These are phyloP conservation scores for Rhodosporidiobolus odoratus DNA, from an alignment of 768 basidiomycete genomes.

Conservation along the genomic window DNA sequence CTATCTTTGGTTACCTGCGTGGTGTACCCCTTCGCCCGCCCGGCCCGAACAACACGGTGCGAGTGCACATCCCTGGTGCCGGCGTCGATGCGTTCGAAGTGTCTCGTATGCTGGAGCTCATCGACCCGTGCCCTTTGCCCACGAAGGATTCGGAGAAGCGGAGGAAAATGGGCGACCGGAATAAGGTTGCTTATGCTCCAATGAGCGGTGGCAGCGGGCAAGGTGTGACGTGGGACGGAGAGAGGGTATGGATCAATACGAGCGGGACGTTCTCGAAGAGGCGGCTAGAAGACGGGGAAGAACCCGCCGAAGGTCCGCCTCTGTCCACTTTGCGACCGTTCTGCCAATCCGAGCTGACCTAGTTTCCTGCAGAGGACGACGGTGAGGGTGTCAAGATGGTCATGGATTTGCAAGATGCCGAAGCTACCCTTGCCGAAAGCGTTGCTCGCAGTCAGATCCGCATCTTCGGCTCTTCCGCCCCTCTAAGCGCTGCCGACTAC, in stretches of 20 bases:
- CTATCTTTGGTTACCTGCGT: conserved; percentile 87
- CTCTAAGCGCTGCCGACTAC: conserved; percentile 50
- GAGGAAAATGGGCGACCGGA: conserved; percentile 89
- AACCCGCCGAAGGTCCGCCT: conserved; percentile 56
- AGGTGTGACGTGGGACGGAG: conserved; percentile 94
- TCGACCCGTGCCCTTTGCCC: conserved; percentile 94
- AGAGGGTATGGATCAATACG: conserved; percentile 96
- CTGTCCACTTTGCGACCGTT: not conserved
- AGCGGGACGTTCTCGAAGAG: conserved; percentile 85
- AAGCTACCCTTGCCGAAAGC: conserved; percentile 72
- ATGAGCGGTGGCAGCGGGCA: conserved; percentile 76
- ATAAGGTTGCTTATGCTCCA: conserved; percentile 88
- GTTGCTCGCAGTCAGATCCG: conserved; percentile 75
- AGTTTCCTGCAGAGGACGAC: conserved; percentile 9
- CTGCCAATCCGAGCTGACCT: not conserved
- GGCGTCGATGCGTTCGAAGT: conserved; percentile 69
- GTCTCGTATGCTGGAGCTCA: conserved; percentile 64
- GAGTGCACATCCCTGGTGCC: conserved; percentile 88
- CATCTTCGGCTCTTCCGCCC: conserved; percentile 74
- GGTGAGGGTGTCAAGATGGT: conserved; percentile 98
- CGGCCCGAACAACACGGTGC: conserved; percentile 64
- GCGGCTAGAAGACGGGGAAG: conserved; percentile 44
- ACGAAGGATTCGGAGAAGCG: conserved; percentile 81
- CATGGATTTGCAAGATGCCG: conserved; percentile 85
- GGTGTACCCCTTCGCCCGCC: conserved; percentile 55